phyloP scores from a whole-genome alignment of 1,284 basidiomycete genomes.

The Apiotrichum siamense region DNA sequence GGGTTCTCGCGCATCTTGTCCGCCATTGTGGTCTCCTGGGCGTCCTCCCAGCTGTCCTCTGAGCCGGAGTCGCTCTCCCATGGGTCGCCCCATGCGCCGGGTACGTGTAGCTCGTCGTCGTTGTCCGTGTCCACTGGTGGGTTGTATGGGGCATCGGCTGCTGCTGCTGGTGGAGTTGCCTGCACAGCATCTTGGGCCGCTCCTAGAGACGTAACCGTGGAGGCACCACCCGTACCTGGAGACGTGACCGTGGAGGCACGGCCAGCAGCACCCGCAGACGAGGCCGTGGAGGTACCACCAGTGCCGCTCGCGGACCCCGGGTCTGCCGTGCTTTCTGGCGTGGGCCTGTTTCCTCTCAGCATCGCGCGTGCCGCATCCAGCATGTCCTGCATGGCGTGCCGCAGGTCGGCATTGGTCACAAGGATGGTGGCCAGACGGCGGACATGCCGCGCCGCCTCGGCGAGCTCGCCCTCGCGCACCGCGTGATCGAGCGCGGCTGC shows the following conservation, averaged over 20 bases:
- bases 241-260: too few relatives aligned
- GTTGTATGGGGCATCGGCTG: neutral
- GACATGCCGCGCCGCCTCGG: neutral
- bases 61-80: neutral
- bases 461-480: slow-evolving; percentile 4
- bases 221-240: too few relatives aligned
- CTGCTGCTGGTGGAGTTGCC: neutral
- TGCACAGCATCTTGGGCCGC: neutral
- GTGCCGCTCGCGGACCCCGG: too few relatives aligned
- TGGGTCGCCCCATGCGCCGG: neutral
- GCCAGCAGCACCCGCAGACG: too few relatives aligned
- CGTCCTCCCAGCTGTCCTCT: neutral
- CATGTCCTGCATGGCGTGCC: neutral
- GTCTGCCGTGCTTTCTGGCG: neutral
- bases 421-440: slow-evolving; percentile 7
- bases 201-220: too few relatives aligned
- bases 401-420: slow-evolving; percentile 7
- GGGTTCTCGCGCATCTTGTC: neutral
- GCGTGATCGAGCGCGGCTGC: neutral
- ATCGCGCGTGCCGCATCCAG: neutral
- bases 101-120: neutral
- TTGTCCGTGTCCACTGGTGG: neutral
- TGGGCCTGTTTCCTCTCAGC: neutral
- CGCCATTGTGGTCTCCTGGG: neutral
- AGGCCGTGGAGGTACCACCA: too few relatives aligned